These are phyloP conservation scores for Coemansia erecta DNA, from an alignment of 192 early-diverging fungal genomes.

Conservation along the genomic window DNA sequence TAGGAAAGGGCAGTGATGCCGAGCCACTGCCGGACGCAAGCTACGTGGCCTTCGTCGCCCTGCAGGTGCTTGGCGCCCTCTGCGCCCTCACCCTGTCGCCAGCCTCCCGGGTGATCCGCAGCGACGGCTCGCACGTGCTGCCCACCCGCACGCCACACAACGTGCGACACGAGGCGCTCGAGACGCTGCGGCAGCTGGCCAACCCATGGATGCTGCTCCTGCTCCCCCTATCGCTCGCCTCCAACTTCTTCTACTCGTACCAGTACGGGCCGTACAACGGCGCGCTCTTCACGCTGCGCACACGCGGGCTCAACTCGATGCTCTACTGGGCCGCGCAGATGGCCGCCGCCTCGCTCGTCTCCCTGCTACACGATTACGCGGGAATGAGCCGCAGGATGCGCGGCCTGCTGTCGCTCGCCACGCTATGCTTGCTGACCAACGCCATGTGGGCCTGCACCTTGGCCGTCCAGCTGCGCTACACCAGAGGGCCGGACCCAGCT, in stretches of 20 bases:
- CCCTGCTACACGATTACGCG: conserved; percentile 35
- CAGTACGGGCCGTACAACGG: conserved; percentile 68
- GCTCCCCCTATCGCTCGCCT: conserved; percentile 68
- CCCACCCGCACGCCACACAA: conserved; percentile 63
- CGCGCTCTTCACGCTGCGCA: conserved; percentile 64
- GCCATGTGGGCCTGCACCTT: conserved; percentile 56
- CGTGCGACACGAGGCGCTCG: conserved; percentile 55
- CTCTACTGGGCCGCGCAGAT: conserved; percentile 81
- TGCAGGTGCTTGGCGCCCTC: conserved; percentile 64
- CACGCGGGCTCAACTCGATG: conserved; percentile 70
- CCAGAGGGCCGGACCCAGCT: conserved; percentile 9
- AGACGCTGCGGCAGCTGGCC: conserved; percentile 58
- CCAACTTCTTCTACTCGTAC: conserved; percentile 77
- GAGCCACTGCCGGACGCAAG: conserved; percentile 69
- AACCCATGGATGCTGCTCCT: conserved; percentile 69
- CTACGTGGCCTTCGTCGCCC: conserved; percentile 69
- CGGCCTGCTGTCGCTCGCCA: conserved; percentile 8
- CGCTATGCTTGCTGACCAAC: conserved; percentile 15
- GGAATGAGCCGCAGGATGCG: conserved; percentile 21
- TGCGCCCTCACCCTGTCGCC: conserved; percentile 60
- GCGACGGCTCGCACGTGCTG: conserved; percentile 61
- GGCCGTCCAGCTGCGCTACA: conserved; percentile 58
- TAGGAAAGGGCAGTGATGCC: conserved; percentile 58
- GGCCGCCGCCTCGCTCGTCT: conserved; percentile 61
- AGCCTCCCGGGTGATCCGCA: conserved; percentile 57